Conservation (phyloP, 192 early-diverging fungal genomes). For the Physocladia obscura region DNA sequence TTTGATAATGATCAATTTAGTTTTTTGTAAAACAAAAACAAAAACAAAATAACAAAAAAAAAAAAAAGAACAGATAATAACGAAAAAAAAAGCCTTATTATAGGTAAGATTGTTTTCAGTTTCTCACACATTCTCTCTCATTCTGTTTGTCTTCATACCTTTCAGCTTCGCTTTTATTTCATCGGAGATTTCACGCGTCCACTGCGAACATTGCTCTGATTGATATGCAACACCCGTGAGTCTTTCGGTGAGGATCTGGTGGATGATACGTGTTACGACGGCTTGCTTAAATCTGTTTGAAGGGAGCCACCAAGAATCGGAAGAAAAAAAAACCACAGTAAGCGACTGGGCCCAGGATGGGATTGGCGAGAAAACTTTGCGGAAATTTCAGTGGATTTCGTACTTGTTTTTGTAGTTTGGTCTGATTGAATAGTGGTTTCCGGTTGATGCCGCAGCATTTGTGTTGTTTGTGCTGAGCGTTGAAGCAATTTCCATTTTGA, state of each 20-base stretch:
- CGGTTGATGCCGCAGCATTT: too few relatives aligned
- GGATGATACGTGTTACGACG: slow-evolving; percentile 44
- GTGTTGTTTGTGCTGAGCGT: too few relatives aligned
- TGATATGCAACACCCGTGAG: slow-evolving; percentile 48
- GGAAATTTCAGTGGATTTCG: too few relatives aligned
- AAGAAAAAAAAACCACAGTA: not conserved
- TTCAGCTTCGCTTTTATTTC: slow-evolving; percentile 60
- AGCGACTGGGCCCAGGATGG: not conserved
- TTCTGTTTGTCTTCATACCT: slow-evolving; percentile 33
- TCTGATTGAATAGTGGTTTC: slow-evolving; percentile 44
- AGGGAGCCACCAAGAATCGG: not conserved
- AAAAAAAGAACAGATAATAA: too few relatives aligned
- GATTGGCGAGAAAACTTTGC: not conserved
- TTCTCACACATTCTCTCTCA: too few relatives aligned
- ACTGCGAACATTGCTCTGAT: slow-evolving; percentile 53
- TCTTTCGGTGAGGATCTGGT: slow-evolving; percentile 46
- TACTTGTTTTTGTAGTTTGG: slow-evolving; percentile 65
- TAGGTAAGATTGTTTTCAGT: too few relatives aligned
- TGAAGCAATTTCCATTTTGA: too few relatives aligned
- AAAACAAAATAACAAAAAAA: too few relatives aligned
- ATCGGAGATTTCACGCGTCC: slow-evolving; percentile 58
- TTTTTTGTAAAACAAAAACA: too few relatives aligned
- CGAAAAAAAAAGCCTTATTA: too few relatives aligned
- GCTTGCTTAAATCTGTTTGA: slow-evolving; percentile 51
- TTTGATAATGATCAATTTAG: too few relatives aligned